phyloP scores from a whole-genome alignment of 2,329 filamentous ascomycete genomes.

The Colletotrichum graminicola region DNA sequence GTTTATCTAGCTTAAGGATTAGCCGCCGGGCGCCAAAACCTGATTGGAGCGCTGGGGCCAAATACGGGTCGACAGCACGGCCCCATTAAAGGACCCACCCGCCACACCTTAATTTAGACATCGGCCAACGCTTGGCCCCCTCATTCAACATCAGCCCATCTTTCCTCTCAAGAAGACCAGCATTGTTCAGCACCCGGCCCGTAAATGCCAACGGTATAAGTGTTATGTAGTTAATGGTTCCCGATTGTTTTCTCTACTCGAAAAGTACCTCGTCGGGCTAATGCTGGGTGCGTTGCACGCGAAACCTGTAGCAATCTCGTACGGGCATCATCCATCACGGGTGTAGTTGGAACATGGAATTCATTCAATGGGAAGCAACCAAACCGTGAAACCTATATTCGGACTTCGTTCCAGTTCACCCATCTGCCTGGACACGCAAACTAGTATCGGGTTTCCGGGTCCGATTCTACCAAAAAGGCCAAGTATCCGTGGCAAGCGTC shows the following conservation, averaged over 20 bases:
- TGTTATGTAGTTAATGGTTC: not conserved
- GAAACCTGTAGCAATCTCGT: slow-evolving; percentile 10
- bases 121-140: not conserved
- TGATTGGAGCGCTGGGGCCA: slow-evolving; percentile 15
- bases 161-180: not conserved
- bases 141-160: not conserved
- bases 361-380: not conserved
- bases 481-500: not conserved
- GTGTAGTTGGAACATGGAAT: not conserved
- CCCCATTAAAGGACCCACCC: not conserved
- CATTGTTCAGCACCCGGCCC: not conserved
- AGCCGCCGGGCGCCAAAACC: slow-evolving; percentile 10
- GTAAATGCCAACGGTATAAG: not conserved
- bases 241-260: not conserved
- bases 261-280: no score
- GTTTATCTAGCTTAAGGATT: slow-evolving; percentile 23
- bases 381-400: not conserved
- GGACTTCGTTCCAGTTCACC: not conserved
- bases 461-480: not conserved
- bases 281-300: not conserved
- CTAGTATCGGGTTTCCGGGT: not conserved
- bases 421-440: not conserved
- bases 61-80: not conserved
- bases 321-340: not conserved
- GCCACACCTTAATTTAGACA: slow-evolving; percentile 31